Evolutionary conservation across 2,329 filamentous ascomycete genomes (phyloP).

Genomic region (Colletotrichum tabaci): DNA sequence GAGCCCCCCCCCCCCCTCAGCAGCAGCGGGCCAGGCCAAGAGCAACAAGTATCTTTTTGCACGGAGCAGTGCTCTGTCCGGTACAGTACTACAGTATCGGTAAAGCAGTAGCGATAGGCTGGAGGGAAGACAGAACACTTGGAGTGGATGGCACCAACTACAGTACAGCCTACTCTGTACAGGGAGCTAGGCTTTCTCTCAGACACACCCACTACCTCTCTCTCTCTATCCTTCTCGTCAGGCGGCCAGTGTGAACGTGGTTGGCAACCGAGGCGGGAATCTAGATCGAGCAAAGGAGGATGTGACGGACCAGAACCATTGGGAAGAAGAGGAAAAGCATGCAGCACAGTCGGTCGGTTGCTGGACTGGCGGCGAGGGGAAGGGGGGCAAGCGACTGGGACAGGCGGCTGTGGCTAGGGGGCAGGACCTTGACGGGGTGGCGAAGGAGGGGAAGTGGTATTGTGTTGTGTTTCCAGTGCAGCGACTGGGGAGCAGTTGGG

Average conservation of each 20-base stretch:
- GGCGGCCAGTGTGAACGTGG: neutral
- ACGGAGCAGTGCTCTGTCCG: too few relatives aligned
- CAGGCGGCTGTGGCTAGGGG: conserved; percentile 18
- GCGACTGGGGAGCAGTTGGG: conserved; percentile 17
- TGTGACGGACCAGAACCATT: conserved; percentile 6
- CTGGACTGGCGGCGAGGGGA: neutral
- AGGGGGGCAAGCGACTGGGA: conserved; percentile 3
- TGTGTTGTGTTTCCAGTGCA: neutral
- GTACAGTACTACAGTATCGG: neutral
- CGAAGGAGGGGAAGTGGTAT: neutral
- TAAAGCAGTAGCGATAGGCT: neutral
- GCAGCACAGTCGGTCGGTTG: conserved; percentile 9
- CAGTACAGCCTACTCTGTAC: neutral
- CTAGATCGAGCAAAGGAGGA: conserved; percentile 13
- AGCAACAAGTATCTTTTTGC: neutral
- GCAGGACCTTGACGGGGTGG: conserved; percentile 12
- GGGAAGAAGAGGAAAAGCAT: conserved; percentile 29
- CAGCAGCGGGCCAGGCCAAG: neutral
- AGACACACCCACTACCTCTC: neutral
- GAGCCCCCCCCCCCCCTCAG: neutral
- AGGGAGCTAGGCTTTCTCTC: neutral
- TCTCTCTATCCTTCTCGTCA: neutral
- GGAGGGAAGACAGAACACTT: neutral
- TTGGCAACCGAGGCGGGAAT: conserved; percentile 8
- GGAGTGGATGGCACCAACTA: neutral